Evolutionary conservation across 306 rosid genomes (phyloP), one percentile per base, ranked within the genome.

Genomic region (Dicorynia guianensis): DNA sequence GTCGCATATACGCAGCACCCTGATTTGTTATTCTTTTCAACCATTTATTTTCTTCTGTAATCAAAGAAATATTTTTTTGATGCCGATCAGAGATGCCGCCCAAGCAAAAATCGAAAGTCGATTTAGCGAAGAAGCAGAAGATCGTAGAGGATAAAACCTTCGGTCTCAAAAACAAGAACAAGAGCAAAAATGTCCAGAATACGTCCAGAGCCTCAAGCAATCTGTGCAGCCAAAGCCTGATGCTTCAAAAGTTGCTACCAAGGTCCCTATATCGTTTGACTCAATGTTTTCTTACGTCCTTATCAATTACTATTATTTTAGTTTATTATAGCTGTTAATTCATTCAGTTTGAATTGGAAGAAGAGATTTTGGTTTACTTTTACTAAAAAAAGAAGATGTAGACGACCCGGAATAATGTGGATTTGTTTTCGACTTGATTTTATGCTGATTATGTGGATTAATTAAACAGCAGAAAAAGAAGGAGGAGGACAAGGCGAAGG

Each of bases 101-200:
- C 2, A 94, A 91, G 83, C 97, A 86, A 80, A 89, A 82, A 76
- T 76, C 94, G 0, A 94, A 91, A 73, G 75, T 89, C 71, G 98
- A 94, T 58, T 0, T 87, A 82, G 97, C 98, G 57, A 94, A 94
- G 96, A 94, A 94, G 89, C 97, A 91, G 96, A 94, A 91, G 85
- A 35, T 90, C 56, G 96, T 91, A 33, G 98, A 94, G 84, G 98
- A 94, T 87, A 94, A 94, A 87, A 94, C 98, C 50, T 94, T 94
- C 72, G 97, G 97, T 14, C 94, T 94, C 43, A 94, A 94, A 81
- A 91, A 94, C 90, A 94, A 94, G 63, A 94, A 90, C 88, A 94
- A 94, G 79, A 89, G 98, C 79, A 94, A 94, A 66, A 85, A 73
- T 62, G 96, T 94, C 5, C 97, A 94, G 83, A 94, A 65, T 94